phyloP scores from a whole-genome alignment of 2,329 filamentous ascomycete genomes.

The Penicillium griseofulvum region DNA sequence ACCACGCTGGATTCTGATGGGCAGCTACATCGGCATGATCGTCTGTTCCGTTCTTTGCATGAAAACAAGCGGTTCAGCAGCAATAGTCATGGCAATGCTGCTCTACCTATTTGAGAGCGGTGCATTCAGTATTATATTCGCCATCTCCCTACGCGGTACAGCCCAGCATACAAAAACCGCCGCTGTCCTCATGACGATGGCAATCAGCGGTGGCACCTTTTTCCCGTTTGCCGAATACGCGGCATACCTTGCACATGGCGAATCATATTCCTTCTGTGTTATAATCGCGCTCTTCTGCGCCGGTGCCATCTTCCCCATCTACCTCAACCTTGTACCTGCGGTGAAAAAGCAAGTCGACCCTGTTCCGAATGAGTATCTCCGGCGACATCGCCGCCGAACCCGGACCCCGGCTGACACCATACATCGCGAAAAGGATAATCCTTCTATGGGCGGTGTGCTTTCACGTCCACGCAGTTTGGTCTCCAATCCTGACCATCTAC shows the following conservation, averaged over 20 bases:
- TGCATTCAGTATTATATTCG: slow-evolving; percentile 59
- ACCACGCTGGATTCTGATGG: slow-evolving; percentile 56
- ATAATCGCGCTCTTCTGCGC: slow-evolving; percentile 52
- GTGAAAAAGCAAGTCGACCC: slow-evolving; percentile 54
- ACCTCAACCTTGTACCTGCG: slow-evolving; percentile 50
- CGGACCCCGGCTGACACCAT: slow-evolving; percentile 10
- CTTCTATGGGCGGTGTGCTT: slow-evolving; percentile 28
- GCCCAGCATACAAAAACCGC: slow-evolving; percentile 59
- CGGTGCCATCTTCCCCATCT: slow-evolving; percentile 54
- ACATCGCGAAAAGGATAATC: slow-evolving; percentile 31
- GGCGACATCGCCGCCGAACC: slow-evolving; percentile 26
- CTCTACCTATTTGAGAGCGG: slow-evolving; percentile 61
- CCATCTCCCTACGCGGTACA: slow-evolving; percentile 57
- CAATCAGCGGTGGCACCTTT: slow-evolving; percentile 54
- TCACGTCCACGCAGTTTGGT: slow-evolving; percentile 31
- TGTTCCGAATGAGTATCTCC: slow-evolving; percentile 39
- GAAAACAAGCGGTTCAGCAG: slow-evolving; percentile 45
- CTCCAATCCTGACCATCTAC: slow-evolving; percentile 21
- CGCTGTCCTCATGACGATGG: slow-evolving; percentile 52
- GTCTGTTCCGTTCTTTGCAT: slow-evolving; percentile 54
- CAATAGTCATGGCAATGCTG: slow-evolving; percentile 51
- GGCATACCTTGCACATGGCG: slow-evolving; percentile 39
- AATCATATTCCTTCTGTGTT: slow-evolving; percentile 53
- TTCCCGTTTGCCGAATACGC: slow-evolving; percentile 57
- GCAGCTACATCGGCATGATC: slow-evolving; percentile 54